Percentiles rank a stretch among this genome's conserved stretches.
phyloP scores from a whole-genome alignment of 805 yeast genomes.

The Candida caryicola region DNA sequence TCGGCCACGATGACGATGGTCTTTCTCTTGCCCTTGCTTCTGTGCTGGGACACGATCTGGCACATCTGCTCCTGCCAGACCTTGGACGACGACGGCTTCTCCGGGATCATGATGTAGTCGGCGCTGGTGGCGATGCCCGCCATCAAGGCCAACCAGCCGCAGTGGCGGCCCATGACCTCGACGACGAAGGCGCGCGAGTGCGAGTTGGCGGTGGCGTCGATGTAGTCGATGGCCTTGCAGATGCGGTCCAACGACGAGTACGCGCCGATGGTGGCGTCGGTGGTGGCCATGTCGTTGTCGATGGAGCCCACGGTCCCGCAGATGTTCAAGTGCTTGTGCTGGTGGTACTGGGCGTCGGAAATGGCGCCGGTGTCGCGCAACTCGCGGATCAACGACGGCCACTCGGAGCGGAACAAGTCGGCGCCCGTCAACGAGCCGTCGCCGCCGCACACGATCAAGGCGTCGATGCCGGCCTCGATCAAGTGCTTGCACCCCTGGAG shows the following conservation, averaged over 20 bases:
- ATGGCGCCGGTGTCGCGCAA: slow-evolving; percentile 55
- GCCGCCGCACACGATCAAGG: slow-evolving; percentile 95
- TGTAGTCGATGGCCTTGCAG: slow-evolving; percentile 91
- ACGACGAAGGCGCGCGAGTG: slow-evolving; percentile 97
- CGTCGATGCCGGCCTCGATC: slow-evolving; percentile 87
- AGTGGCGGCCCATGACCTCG: slow-evolving; percentile 99
- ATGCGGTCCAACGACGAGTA: slow-evolving; percentile 90
- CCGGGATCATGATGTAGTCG: slow-evolving; percentile 92
- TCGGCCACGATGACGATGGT: slow-evolving; percentile 97
- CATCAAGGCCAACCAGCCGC: slow-evolving; percentile 98
- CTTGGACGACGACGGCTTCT: slow-evolving; percentile 74
- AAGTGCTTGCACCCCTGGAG: slow-evolving; percentile 78
- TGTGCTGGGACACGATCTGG: slow-evolving; percentile 71
- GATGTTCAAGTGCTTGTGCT: slow-evolving; percentile 71
- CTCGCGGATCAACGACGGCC: slow-evolving; percentile 86
- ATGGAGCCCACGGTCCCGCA: slow-evolving; percentile 96
- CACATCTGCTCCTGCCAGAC: slow-evolving; percentile 82
- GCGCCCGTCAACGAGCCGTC: slow-evolving; percentile 99
- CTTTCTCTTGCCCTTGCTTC: slow-evolving; percentile 86
- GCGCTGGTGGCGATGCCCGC: slow-evolving; percentile 97
- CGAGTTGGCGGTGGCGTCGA: slow-evolving; percentile 95
- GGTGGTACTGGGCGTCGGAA: slow-evolving; percentile 55
- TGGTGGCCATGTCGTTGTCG: slow-evolving; percentile 96
- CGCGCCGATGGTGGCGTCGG: slow-evolving; percentile 97
- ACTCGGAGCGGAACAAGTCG: slow-evolving; percentile 86